Conservation (phyloP, 2,329 filamentous ascomycete species). For the Meredithiella fracta region DNA sequence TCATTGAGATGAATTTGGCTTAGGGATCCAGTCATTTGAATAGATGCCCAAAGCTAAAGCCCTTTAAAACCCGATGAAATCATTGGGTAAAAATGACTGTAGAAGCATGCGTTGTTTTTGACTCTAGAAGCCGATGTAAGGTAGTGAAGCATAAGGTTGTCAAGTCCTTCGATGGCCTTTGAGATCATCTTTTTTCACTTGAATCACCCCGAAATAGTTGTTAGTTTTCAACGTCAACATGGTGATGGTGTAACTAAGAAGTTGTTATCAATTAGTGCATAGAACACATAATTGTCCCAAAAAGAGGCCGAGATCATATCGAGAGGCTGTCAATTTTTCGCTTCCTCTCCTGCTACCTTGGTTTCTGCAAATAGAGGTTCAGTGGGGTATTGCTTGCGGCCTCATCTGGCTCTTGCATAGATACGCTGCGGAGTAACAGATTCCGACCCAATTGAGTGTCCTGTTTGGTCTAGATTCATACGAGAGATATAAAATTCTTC, state of each 20-base stretch:
- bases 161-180: too few relatives aligned
- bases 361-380: background rate
- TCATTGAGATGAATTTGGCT: background rate
- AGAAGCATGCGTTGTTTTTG: too few relatives aligned
- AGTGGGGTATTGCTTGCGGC: background rate
- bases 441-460: background rate
- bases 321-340: background rate
- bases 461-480: background rate
- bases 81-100: too few relatives aligned
- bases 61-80: background rate
- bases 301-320: background rate
- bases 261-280: too few relatives aligned
- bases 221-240: too few relatives aligned
- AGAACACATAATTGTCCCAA: too few relatives aligned
- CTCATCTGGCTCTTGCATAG: background rate
- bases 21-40: background rate
- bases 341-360: background rate
- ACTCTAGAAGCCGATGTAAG: too few relatives aligned
- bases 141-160: too few relatives aligned
- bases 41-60: background rate
- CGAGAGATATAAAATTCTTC: background rate
- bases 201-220: too few relatives aligned
- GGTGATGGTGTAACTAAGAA: too few relatives aligned
- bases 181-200: too few relatives aligned
- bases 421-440: background rate